Evolutionary conservation across 257 asterid species (phyloP), one percentile per base, ranked within the genome.

Genomic region (Rehmannia glutinosa): DNA sequence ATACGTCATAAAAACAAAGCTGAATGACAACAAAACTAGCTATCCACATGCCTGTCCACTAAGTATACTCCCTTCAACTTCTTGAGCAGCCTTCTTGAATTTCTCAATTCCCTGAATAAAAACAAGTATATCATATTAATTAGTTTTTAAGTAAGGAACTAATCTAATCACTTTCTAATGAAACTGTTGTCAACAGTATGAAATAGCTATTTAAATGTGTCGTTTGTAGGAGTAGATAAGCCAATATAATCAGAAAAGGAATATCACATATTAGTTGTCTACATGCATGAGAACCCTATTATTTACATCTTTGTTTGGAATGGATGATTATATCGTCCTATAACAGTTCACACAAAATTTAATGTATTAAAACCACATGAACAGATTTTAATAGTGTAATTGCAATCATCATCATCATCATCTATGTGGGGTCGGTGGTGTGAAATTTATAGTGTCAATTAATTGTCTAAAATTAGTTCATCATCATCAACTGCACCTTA

Each of bases 21-120:
- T 64, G 72, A 58, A 68, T 23, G 60, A 39, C 6, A 54, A 10
- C n/a, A 61, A 46, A 59, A 41, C 56, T 66, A n/a, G 50, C 30
- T 27, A 70, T 25, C 24, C 63, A 74, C 91, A 77, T 87, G 85
- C 98, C 95, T 89, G 92, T 53, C 97, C 99, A 74, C 96, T 81
- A 50, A 93, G 79, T 24, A 55, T 71, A 11, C 62, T 78, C 59
- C 99, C 99, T 71, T 86, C 77, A 59, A 90, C 84, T 42, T 90
- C 96, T 68, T 82, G 91, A 72, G 88, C 87, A 61, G 88, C 94
- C 86, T 85, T 90, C 84, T 86, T 86, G 51, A 90, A 90, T 76
- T 83, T 90, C 83, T 93, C 99, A 73, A 93, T 90, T 64, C 99
- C 99, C 98, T 92, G 84, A 61, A 79, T 60, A 57, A 23, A 70